Evolutionary conservation across 768 basidiomycete species (phyloP).

Genomic region (Hericium rajendrae): DNA sequence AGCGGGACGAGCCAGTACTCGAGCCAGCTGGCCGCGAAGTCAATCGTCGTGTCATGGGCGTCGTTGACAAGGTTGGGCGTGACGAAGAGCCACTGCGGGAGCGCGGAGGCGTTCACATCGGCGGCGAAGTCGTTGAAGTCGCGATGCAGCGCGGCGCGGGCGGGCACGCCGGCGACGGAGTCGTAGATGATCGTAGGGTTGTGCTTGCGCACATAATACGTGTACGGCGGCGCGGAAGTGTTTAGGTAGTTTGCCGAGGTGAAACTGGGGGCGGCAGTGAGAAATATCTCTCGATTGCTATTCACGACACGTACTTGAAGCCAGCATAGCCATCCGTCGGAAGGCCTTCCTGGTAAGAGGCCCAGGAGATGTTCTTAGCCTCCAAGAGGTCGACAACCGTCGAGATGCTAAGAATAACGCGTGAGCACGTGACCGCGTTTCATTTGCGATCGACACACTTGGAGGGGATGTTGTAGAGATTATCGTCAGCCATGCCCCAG

Average conservation of each 20-base stretch:
- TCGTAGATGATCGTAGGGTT: slow-evolving; percentile 44
- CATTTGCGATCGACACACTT: slow-evolving; percentile 9
- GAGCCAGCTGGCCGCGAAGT: slow-evolving; percentile 37
- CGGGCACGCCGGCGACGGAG: slow-evolving; percentile 33
- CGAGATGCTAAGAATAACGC: slow-evolving; percentile 24
- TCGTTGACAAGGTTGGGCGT: slow-evolving; percentile 55
- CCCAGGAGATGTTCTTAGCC: slow-evolving; percentile 47
- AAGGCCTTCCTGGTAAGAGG: slow-evolving; percentile 51
- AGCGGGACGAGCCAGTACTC: slow-evolving; percentile 42
- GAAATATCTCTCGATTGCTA: background rate
- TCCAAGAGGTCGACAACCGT: slow-evolving; percentile 55
- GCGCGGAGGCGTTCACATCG: slow-evolving; percentile 37
- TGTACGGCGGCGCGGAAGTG: slow-evolving; percentile 25
- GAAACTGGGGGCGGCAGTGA: slow-evolving; percentile 20
- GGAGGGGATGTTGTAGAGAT: slow-evolving; percentile 19
- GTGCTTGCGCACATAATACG: slow-evolving; percentile 50
- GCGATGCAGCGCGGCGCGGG: slow-evolving; percentile 35
- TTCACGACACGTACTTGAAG: slow-evolving; percentile 4
- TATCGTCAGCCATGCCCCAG: slow-evolving; percentile 38
- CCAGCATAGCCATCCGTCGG: slow-evolving; percentile 36
- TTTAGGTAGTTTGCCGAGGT: slow-evolving; percentile 30
- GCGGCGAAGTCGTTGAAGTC: slow-evolving; percentile 56
- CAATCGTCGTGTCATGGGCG: slow-evolving; percentile 49
- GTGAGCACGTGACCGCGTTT: background rate
- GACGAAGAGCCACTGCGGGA: slow-evolving; percentile 54